Evolutionary conservation across 805 yeast species (phyloP).

Genomic region (Candida pini): DNA sequence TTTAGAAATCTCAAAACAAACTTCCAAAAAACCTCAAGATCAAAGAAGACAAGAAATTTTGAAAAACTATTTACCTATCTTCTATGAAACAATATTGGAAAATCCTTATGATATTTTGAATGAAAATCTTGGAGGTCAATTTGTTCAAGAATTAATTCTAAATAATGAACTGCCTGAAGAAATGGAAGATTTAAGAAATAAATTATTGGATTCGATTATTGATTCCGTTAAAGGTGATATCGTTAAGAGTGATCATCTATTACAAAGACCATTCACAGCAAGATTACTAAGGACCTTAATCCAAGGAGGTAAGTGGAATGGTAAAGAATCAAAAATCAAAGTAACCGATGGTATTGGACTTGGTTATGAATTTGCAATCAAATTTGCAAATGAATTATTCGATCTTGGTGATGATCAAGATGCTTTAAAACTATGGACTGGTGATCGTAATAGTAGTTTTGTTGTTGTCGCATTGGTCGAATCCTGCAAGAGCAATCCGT

Average conservation of each 20-base stretch:
- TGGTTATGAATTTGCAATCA: constrained; percentile 57
- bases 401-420: constrained; percentile 48
- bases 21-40: constrained; percentile 81
- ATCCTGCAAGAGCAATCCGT: constrained; percentile 39
- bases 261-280: constrained; percentile 66
- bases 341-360: constrained; percentile 38
- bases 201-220: constrained; percentile 51
- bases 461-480: constrained; percentile 79
- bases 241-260: constrained; percentile 57
- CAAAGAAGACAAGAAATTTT: constrained; percentile 70
- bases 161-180: constrained; percentile 35
- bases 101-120: constrained; percentile 47
- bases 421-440: constrained; percentile 57
- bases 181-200: constrained; percentile 26
- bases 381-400: constrained; percentile 37
- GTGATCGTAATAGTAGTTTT: constrained; percentile 63
- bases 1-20: constrained; percentile 54
- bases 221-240: constrained; percentile 64
- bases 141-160: constrained; percentile 67
- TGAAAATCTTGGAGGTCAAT: constrained; percentile 81
- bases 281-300: constrained; percentile 71
- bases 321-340: constrained; percentile 47
- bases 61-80: constrained; percentile 56
- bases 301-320: constrained; percentile 82
- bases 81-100: constrained; percentile 50